Base-by-base conservation (phyloP, 352 stramenopile species). In the Poterioochromonas sp. region DNA sequence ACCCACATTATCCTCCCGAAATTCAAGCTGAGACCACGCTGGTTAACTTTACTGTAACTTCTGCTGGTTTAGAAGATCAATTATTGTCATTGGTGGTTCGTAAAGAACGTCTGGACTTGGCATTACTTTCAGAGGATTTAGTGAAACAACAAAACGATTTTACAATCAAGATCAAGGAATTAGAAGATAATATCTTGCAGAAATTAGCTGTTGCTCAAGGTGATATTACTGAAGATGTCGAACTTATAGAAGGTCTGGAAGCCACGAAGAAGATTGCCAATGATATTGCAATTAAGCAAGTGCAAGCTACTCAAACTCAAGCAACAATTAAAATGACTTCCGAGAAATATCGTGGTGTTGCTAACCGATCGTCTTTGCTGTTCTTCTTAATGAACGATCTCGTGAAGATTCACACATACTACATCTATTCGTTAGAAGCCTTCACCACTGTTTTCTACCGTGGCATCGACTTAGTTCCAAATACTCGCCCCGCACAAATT, bases 351-450 rank as follows among this genome's bases (percentile, higher is more conserved):
- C 88, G 93, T 11, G 90, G 89, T 44, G 95, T 97, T 71, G 93
- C 93, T 5, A 93, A 92, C 8, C 87, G 93, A 62, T 91, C 90
- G 12, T 94, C 91, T 3, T 80, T 97, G 77, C 85, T 97, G 0
- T 97, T 97, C 86, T 97, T 97, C 88, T 82, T 97, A 40, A 97
- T 97, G 92, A 97, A 95, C 83, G 90, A 97, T 74, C 92, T 97
- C 79, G 91, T 89, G 81, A 97, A 97, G 84, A 91, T 97, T 29
- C 92, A 97, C 78, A 94, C 90, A 65, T 97, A 97, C 85, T 97
- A 97, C 83, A 97, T 97, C 79, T 97, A 97, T 82, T 96, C 90
- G 41, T 89, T 97, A 15, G 92, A 90, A 32, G 93, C 92, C 0
- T 98, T 98, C 88, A 93, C 96, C 76, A 90, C 93, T 70, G 93